Evolutionary conservation across 2,329 filamentous ascomycete species (phyloP).

Genomic region (Leptodontidium sp.): DNA sequence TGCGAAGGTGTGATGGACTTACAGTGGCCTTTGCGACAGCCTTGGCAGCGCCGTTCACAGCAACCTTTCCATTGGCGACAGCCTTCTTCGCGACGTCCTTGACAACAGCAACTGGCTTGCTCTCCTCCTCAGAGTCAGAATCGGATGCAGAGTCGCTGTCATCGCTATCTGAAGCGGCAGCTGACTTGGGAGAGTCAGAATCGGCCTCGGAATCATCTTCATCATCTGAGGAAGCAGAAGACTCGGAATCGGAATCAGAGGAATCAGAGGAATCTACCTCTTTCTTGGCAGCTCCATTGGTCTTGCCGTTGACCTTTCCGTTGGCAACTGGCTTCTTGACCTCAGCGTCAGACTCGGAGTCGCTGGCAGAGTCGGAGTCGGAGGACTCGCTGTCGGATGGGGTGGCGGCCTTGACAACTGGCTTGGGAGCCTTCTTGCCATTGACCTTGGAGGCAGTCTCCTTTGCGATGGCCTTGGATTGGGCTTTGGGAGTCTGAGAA

Average conservation of each 20-base stretch:
- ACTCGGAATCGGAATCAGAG: constrained; percentile 47
- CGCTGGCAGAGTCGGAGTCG: constrained; percentile 38
- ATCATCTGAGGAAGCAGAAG: constrained; percentile 42
- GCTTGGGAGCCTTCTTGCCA: constrained; percentile 54
- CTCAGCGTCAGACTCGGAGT: constrained; percentile 46
- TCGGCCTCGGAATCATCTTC: constrained; percentile 43
- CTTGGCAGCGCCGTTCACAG: constrained; percentile 39
- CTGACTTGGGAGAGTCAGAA: constrained; percentile 40
- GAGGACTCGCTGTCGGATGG: constrained; percentile 51
- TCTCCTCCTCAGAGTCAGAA: constrained; percentile 40
- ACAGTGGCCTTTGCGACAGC: constrained; percentile 45
- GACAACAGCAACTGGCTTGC: constrained; percentile 36
- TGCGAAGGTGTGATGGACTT: constrained; percentile 30
- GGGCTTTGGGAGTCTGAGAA: constrained; percentile 68
- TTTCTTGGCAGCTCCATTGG: constrained; percentile 49
- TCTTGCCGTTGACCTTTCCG: constrained; percentile 49
- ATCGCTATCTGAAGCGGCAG: constrained; percentile 43
- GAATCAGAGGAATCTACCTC: constrained; percentile 50
- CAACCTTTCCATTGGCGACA: constrained; percentile 41
- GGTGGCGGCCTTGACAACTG: constrained; percentile 51
- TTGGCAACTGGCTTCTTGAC: constrained; percentile 45
- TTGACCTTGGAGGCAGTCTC: constrained; percentile 49
- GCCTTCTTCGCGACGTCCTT: constrained; percentile 42
- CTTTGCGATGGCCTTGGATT: constrained; percentile 74
- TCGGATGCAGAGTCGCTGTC: constrained; percentile 43